Evolutionary conservation across 768 basidiomycete genomes (phyloP).

Genomic region (Mycena kentingensis): DNA sequence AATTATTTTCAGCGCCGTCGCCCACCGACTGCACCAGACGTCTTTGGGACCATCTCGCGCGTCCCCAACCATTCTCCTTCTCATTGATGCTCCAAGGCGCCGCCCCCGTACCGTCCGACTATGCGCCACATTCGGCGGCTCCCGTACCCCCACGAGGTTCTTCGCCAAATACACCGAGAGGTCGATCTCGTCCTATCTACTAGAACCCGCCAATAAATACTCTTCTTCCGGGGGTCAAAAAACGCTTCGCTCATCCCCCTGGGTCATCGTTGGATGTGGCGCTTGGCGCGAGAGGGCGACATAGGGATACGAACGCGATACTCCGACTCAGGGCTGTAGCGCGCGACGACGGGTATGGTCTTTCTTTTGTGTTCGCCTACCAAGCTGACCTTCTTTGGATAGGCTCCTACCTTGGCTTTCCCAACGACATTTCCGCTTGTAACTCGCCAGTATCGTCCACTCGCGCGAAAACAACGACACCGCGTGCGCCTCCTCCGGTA

Average conservation of each 20-base stretch:
- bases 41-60: conserved; percentile 26
- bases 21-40: conserved; percentile 2
- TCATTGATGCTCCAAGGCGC: conserved; percentile 40
- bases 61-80: conserved; percentile 31
- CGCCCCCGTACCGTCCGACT: conserved; percentile 55
- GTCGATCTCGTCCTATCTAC: conserved; percentile 67
- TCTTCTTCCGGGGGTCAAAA: conserved; percentile 78
- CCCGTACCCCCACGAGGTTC: conserved; percentile 56
- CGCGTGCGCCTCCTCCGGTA: conserved; percentile 63
- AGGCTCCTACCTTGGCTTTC: conserved; percentile 37
- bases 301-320: conserved; percentile 79
- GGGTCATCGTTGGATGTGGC: conserved; percentile 77
- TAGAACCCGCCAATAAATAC: conserved; percentile 86
- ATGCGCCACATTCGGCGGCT: conserved; percentile 64
- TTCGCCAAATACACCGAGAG: conserved; percentile 66
- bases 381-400: conserved; percentile 7
- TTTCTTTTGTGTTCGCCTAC: conserved; percentile 34
- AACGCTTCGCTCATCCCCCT: conserved; percentile 79
- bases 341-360: conserved; percentile 59
- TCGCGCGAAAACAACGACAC: conserved; percentile 56
- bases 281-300: conserved; percentile 73
- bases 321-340: conserved; percentile 55
- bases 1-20: conserved; percentile 21
- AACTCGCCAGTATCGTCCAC: conserved; percentile 71
- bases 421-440: conserved; percentile 55